Conservation (phyloP, 73 alveolate genomes). For the Paramecium primaurelia region DNA sequence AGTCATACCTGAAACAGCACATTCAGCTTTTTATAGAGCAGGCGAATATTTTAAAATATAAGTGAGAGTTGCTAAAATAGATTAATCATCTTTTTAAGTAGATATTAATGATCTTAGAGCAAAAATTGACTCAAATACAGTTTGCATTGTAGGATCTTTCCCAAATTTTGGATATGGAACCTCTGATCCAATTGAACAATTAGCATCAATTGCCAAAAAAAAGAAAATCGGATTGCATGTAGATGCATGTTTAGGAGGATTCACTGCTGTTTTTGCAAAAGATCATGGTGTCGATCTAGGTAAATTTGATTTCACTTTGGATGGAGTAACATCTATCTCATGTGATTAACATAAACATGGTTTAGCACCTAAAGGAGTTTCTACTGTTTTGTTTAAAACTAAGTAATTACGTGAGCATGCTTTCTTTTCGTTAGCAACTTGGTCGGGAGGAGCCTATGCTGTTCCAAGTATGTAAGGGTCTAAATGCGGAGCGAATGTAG, state of each 20-base stretch:
- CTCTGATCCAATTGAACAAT: conserved; percentile 83
- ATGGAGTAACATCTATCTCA: conserved; percentile 98
- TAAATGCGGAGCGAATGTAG: conserved; percentile 93
- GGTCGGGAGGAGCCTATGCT: conserved; percentile 93
- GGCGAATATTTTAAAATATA: conserved; percentile 82
- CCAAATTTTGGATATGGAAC: conserved; percentile 95
- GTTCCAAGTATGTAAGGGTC: conserved; percentile 91
- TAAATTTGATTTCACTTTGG: conserved; percentile 91
- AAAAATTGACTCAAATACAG: conserved; percentile 81
- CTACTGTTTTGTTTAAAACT: conserved; percentile 82
- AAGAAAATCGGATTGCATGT: conserved; percentile 80
- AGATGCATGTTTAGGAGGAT: conserved; percentile 97
- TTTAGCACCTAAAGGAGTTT: conserved; percentile 98
- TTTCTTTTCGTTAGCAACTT: conserved; percentile 83
- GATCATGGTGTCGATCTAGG: conserved; percentile 81
- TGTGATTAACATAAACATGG: conserved; percentile 99
- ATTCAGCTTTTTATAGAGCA: conserved; percentile 96
- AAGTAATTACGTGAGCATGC: conserved; percentile 80
- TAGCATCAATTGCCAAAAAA: conserved; percentile 78
- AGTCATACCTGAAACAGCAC: conserved; percentile 92
- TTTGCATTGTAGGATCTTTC: conserved; percentile 84
- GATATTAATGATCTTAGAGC: conserved; percentile 70
- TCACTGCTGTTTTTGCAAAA: conserved; percentile 89
- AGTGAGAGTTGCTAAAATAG: conserved; percentile 80
- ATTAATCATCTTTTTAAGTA: conserved; percentile 65